These are phyloP conservation scores for Metschnikowia proteae DNA, from an alignment of 805 yeast species.

Conservation along the genomic window DNA sequence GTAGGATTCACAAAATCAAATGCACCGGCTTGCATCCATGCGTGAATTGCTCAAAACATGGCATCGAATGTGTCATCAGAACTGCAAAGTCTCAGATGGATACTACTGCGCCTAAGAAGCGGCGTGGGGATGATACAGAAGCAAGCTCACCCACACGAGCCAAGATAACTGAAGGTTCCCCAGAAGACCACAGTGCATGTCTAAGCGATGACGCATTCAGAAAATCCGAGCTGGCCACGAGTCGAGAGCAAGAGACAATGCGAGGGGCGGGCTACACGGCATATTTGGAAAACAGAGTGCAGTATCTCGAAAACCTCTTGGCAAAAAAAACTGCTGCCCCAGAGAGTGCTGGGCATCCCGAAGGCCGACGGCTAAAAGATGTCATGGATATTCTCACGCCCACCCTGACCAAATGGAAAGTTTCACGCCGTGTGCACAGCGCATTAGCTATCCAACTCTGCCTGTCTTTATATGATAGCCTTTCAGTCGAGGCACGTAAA, in stretches of 20 bases:
- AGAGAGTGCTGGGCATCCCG: neutral
- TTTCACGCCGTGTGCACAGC: constrained; percentile 45
- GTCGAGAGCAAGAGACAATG: neutral
- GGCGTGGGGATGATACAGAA: neutral
- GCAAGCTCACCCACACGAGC: neutral
- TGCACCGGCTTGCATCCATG: constrained; percentile 56
- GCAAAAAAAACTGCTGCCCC: neutral
- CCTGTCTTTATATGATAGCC: constrained; percentile 25
- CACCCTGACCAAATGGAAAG: constrained; percentile 42
- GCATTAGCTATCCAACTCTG: constrained; percentile 36
- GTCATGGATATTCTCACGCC: constrained; percentile 14
- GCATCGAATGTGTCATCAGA: constrained; percentile 30
- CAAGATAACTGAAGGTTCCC: neutral
- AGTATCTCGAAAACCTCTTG: constrained; percentile 31
- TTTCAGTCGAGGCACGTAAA: constrained; percentile 31
- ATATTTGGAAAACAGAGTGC: constrained; percentile 38
- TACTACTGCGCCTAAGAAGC: neutral
- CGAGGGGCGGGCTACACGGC: constrained; percentile 1
- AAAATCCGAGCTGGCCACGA: neutral
- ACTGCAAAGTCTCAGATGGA: neutral
- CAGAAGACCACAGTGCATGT: neutral
- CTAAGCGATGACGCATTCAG: neutral
- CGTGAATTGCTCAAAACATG: constrained; percentile 39
- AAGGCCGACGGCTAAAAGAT: constrained; percentile 16
- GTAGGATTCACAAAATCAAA: constrained; percentile 53